Evolutionary conservation across 2,329 filamentous ascomycete species (phyloP).

Genomic region (Cytospora piceicola): DNA sequence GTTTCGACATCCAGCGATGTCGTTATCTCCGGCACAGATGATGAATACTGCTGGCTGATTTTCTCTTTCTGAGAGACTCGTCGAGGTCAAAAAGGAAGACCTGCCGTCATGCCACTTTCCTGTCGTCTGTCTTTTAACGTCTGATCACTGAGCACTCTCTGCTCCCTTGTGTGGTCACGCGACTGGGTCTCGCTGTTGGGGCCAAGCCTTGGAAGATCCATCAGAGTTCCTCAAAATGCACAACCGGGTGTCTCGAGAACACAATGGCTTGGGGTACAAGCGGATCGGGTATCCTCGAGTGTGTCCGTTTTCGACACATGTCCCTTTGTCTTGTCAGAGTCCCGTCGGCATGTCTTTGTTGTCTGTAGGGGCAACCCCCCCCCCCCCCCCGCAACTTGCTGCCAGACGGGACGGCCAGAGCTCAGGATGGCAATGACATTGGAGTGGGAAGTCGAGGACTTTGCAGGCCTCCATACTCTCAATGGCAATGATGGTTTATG

Average conservation of each 20-base stretch:
- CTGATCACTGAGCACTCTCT: background rate
- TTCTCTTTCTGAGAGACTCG: background rate
- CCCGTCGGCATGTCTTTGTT: background rate
- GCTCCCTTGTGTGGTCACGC: too few species aligned
- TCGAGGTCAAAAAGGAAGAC: background rate
- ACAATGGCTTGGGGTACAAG: background rate
- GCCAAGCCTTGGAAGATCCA: background rate
- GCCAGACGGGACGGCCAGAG: background rate
- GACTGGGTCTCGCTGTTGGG: background rate
- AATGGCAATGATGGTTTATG: background rate
- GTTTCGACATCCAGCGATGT: constrained; percentile 13
- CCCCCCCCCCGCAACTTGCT: background rate
- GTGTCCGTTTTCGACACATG: constrained; percentile 9
- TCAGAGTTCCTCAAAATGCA: background rate
- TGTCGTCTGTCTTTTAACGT: background rate
- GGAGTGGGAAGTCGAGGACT: background rate
- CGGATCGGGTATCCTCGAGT: background rate
- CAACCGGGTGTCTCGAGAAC: background rate
- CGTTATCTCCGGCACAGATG: constrained; percentile 28
- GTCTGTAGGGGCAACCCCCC: constrained; percentile 12
- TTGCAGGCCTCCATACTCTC: background rate
- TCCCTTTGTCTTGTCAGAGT: constrained; percentile 9
- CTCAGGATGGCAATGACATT: background rate
- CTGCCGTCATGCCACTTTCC: background rate
- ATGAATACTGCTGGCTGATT: constrained; percentile 14